Conservation (phyloP, 1,139 yeast species). For the Petasospora rhodanensis region DNA sequence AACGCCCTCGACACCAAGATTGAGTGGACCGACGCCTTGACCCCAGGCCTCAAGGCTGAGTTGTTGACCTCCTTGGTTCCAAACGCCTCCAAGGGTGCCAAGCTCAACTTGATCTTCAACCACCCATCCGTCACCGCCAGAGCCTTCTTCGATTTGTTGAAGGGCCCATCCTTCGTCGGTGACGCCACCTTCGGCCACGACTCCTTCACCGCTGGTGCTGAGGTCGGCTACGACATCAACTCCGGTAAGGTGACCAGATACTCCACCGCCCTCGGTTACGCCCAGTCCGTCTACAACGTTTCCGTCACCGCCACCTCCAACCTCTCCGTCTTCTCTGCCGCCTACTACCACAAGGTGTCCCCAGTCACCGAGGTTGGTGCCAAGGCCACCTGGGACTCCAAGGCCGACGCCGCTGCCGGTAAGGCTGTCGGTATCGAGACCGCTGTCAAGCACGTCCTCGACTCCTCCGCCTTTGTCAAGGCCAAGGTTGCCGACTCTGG, state of each 20-base stretch:
- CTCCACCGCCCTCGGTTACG: slow-evolving; percentile 92
- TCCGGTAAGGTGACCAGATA: slow-evolving; percentile 91
- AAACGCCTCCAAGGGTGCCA: slow-evolving; percentile 82
- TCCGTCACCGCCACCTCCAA: slow-evolving; percentile 88
- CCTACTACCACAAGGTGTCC: slow-evolving; percentile 94
- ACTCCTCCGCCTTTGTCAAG: slow-evolving; percentile 83
- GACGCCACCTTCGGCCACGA: slow-evolving; percentile 94
- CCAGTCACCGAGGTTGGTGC: slow-evolving; percentile 96
- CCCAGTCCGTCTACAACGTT: slow-evolving; percentile 81
- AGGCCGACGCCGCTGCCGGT: slow-evolving; percentile 55
- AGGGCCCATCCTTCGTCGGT: slow-evolving; percentile 94
- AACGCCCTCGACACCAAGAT: slow-evolving; percentile 89
- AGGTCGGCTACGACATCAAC: slow-evolving; percentile 92
- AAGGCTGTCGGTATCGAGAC: slow-evolving; percentile 80
- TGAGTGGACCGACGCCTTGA: slow-evolving; percentile 85
- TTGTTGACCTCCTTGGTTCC: slow-evolving; percentile 87
- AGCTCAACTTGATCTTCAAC: slow-evolving; percentile 85
- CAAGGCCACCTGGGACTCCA: slow-evolving; percentile 93
- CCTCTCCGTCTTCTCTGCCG: slow-evolving; percentile 88
- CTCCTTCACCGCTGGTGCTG: slow-evolving; percentile 96
- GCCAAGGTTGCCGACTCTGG: slow-evolving; percentile 98
- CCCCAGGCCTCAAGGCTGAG: slow-evolving; percentile 95
- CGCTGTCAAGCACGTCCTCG: slow-evolving; percentile 92
- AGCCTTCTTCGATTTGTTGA: slow-evolving; percentile 90
- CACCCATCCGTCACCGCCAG: slow-evolving; percentile 94